Evolutionary conservation across 2,329 filamentous ascomycete species (phyloP).

Genomic region (Stagonosporopsis rhizophila): DNA sequence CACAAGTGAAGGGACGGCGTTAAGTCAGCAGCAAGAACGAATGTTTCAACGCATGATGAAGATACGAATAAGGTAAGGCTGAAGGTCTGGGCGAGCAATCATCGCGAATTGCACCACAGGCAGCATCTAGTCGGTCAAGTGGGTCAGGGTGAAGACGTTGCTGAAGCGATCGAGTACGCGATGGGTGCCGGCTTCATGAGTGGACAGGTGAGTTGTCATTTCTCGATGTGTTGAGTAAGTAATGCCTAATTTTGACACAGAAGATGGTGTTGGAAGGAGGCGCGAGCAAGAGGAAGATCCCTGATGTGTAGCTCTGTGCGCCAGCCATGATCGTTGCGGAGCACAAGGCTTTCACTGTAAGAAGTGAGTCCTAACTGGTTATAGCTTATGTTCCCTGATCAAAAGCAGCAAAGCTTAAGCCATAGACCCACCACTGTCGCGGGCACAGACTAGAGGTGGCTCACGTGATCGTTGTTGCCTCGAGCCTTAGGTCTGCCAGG

Average conservation of each 20-base stretch:
- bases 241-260: slow-evolving; percentile 7
- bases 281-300: slow-evolving; percentile 34
- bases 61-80: slow-evolving; percentile 22
- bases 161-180: slow-evolving; percentile 52
- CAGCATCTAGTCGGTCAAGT: slow-evolving; percentile 60
- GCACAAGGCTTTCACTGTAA: background rate
- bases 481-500: background rate
- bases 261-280: slow-evolving; percentile 33
- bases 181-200: slow-evolving; percentile 51
- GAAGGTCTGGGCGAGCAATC: slow-evolving; percentile 54
- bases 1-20: slow-evolving; percentile 53
- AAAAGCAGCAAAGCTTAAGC: background rate
- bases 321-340: no score
- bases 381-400: background rate
- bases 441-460: background rate
- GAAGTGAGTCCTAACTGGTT: background rate
- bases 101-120: slow-evolving; percentile 54
- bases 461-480: slow-evolving; percentile 11
- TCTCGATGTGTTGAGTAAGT: background rate
- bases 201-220: slow-evolving; percentile 44
- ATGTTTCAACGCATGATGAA: slow-evolving; percentile 27
- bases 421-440: background rate
- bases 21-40: slow-evolving; percentile 41
- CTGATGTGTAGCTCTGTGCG: slow-evolving; percentile 9
- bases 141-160: slow-evolving; percentile 58